These are phyloP conservation scores for Camellia oleifera DNA, from an alignment of 179 eudicot species.

Conservation along the genomic window DNA sequence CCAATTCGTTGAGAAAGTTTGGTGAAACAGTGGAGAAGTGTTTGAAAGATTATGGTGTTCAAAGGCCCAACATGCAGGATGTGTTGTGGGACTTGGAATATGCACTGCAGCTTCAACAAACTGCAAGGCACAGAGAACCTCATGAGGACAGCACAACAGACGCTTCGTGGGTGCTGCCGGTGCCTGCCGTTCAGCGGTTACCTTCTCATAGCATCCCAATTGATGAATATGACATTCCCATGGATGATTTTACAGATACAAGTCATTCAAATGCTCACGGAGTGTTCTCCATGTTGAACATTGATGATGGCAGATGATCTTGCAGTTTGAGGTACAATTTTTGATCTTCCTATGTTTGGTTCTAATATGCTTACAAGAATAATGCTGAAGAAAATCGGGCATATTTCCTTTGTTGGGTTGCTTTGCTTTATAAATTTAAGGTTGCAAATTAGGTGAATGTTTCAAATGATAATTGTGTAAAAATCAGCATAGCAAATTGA, in stretches of 20 bases:
- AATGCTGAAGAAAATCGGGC: background rate
- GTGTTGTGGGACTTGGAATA: conserved; percentile 55
- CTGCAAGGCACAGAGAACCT: conserved; percentile 13
- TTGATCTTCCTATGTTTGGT: background rate
- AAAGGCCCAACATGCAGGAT: conserved; percentile 61
- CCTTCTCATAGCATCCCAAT: conserved; percentile 31
- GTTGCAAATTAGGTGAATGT: background rate
- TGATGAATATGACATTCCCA: conserved; percentile 12
- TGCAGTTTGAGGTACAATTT: conserved; percentile 1
- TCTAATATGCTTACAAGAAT: background rate
- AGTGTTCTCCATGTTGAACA: conserved; percentile 39
- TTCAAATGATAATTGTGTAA: too few relatives aligned
- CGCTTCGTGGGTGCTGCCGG: conserved; percentile 37
- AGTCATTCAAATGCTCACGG: conserved; percentile 22
- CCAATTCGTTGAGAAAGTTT: conserved; percentile 44
- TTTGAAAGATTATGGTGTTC: conserved; percentile 37
- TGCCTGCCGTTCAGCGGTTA: conserved; percentile 29
- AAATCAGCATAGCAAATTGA: background rate
- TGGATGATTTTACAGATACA: background rate
- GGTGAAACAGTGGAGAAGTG: conserved; percentile 54
- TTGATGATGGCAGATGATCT: conserved; percentile 30
- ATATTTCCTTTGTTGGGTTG: background rate
- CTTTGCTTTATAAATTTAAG: conserved; percentile 2
- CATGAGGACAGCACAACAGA: conserved; percentile 47
- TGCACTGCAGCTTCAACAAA: conserved; percentile 42